These are phyloP conservation scores for Colletotrichum sp. DNA, from an alignment of 2,329 filamentous ascomycete genomes.

Conservation along the genomic window DNA sequence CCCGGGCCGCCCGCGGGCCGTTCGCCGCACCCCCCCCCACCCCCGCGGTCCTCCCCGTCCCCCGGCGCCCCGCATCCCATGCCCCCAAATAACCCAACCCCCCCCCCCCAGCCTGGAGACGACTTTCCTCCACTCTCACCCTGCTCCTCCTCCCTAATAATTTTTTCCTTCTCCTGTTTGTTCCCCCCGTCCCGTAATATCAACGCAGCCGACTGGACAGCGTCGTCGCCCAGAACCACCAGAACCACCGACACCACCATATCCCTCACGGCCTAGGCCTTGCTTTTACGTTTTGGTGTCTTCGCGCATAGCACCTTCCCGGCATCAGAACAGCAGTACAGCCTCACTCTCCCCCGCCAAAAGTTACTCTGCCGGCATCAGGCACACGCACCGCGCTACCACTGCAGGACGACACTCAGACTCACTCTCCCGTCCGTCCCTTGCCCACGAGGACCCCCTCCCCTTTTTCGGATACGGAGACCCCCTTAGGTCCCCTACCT, in stretches of 20 bases:
- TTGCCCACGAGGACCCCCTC: conserved; percentile 10
- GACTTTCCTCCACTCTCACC: conserved; percentile 12
- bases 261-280: not conserved
- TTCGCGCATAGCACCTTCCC: not conserved
- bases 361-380: not conserved
- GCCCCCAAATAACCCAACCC: not conserved
- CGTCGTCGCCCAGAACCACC: not conserved
- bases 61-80: too few relatives aligned
- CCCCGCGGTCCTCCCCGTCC: not conserved
- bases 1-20: too few relatives aligned
- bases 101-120: not conserved
- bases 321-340: conserved; percentile 2
- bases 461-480: conserved; percentile 15
- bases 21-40: not conserved
- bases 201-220: conserved; percentile 5
- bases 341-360: conserved; percentile 5
- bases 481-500: conserved; percentile 4
- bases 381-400: not conserved
- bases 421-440: not conserved
- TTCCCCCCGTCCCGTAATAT: not conserved
- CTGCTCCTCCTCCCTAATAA: conserved; percentile 7
- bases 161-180: conserved; percentile 1
- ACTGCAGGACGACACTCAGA: not conserved
- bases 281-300: not conserved
- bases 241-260: not conserved